Evolutionary conservation across 805 yeast genomes (phyloP), one percentile per base, ranked within the genome.

Genomic region (Schwanniomyces sp.): DNA sequence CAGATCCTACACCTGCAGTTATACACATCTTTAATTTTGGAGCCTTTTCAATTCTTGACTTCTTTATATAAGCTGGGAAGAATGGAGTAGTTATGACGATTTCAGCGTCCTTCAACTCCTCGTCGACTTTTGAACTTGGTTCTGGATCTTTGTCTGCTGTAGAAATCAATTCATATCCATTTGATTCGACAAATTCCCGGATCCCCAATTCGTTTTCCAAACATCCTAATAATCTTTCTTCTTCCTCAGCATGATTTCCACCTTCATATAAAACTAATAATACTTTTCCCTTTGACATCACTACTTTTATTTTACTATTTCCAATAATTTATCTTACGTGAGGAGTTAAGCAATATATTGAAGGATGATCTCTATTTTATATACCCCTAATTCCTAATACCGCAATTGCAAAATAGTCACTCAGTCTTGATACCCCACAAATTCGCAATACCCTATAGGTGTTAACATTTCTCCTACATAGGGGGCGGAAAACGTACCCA

Each of bases 1-100:
- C 94, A 17, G 90, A 84, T 10, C 95, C 95, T 50, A 87, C 91
- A 57, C 94, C 95, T 8, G 95, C 95, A 42, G 91, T 87, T 56
- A 86, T 75, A 50, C 84, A 72, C 44, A 85, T 61, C 72, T 85
- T 86, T 67, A 87, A 76, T 45, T 84, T 85, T 63, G 83, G 82
- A 29, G 92, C 91, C 60, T 79, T 78, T 43, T 72, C 81, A 52
- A 87, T 76, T 58, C 92, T 77, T 56, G 82, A 85, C 49, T 75
- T 74, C 46, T 85, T 79, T 63, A 87, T 75, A 66, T 87, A 87
- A 32, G 84, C 92, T 4, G 95, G 94, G 67, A 79, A 88, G 78
- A 88, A 87, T 3, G 95, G 94, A 10, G 92, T 86, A 36, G 91
- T 82, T 66, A 88, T 86, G 59, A 87, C 79, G 44, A 87, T 75